Evolutionary conservation across 495 filamentous ascomycete genomes (phyloP), one percentile per base, ranked within the genome.

Genomic region (Staphylotrichum tortipilum): DNA sequence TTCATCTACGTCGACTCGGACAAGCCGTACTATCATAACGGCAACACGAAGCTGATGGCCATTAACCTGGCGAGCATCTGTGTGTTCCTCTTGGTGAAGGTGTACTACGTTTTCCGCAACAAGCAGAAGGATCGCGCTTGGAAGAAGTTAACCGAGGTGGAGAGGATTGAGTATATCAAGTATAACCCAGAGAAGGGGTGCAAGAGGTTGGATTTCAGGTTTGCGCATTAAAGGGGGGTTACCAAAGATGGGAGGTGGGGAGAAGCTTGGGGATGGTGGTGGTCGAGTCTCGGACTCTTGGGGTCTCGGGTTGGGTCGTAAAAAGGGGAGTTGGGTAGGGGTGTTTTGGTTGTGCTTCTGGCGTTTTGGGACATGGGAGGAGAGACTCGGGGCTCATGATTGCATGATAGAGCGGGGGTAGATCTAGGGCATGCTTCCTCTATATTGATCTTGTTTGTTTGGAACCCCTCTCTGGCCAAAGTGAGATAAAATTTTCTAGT

Each of bases 111-210:
- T 2, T 74, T 68, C 69, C 69, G 78, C 15, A 89, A 88, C 56
- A 68, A 66, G 14, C 33, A 38, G 14, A 53, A 64, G 31, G 67
- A 64, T 9, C 42, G 40, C 11, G 52, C 44, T 29, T 71, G 69
- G 85, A 66, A 74, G 49, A 65, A 63, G 0, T 83, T 89, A 83
- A 75, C 63, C 12, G 69, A 71, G 15, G 77, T 74, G 14, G 80
- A 89, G 61, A 69, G 73, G 58, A 58, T 78, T 21, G 65, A 72
- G 22, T 92, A 90, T 58, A 64, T 90, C 11, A 67, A 65, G 4
- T 80, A 80, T 3, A 86, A 84, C 21, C 75, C 60, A 9, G 79
- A 86, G 55, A 71, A 74, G 50, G 85, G 86, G 22, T 88, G 84
- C 55, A 89, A 88, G 67, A 72, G 86, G 70, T 75, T 77, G 42